Base-by-base conservation (phyloP, 345 rosid species). In the Salix suchowensis region DNA sequence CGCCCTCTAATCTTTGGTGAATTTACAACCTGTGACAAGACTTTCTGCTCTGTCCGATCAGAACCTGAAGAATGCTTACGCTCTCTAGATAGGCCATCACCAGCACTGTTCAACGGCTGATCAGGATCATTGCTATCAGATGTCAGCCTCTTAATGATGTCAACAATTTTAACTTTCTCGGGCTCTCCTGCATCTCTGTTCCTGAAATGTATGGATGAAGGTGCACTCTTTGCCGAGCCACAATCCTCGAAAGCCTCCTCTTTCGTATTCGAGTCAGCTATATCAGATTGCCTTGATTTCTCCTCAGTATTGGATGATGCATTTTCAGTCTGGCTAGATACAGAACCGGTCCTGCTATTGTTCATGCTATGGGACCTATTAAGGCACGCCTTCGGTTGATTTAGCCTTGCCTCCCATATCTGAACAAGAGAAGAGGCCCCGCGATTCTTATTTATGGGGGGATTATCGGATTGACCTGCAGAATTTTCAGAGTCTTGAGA, bases 381-480 rank as follows among this genome's bases (percentile, higher is more conserved):
- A n/a, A 89, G 21, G 21, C n/a, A 26, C 2, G 50, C 58, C 7
- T 69, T 67, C 1, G 66, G 60, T 2, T 21, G 64, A 28, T 46
- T 24, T 3, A 81, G 81, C 84, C 92, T 89, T 2, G 95, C 94
- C 76, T 94, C 97, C 97, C 98, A 94, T 74, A 92, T 91, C 81
- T 91, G 97, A 52, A 94, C 98, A 12, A 94, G 90, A 10, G 97
- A 94, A 30, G 96, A 92, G 46, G 98, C 97, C 0, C 89, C 91
- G 24, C 26, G 82, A 24, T 76, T 86, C 10, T 70, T 76, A 0
- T 54, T 70, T 46, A 4, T 73, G 2, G 74, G 48, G 12, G 80
- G 39, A 18, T 60, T 68, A 61, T 76, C 82, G 3, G 65, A 77
- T 68, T 80, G 82, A 65, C 76, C 61, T 10, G 77, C 39, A 28